Conservation (phyloP, 1,284 basidiomycete species). For the Flammula alnicola region DNA sequence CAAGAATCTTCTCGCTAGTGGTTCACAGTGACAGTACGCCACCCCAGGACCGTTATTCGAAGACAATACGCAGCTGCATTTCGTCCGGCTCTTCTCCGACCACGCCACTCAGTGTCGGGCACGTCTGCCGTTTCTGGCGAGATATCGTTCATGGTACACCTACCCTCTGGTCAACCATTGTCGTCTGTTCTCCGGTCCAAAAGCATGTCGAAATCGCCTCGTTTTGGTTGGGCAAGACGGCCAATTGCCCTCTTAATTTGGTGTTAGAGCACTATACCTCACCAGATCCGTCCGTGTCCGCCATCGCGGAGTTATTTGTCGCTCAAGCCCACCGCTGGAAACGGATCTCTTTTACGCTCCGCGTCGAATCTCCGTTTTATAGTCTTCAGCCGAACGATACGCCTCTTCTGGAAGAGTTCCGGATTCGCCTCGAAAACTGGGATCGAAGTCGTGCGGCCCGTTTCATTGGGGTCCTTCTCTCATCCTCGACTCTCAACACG, state of each 20-base stretch:
- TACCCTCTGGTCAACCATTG: constrained; percentile 18
- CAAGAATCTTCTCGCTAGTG: constrained; percentile 15
- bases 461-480: constrained; percentile 11
- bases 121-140: constrained; percentile 14
- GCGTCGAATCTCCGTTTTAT: constrained; percentile 8
- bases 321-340: constrained; percentile 14
- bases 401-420: constrained; percentile 14
- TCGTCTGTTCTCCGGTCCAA: constrained; percentile 8
- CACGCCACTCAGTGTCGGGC: constrained; percentile 11
- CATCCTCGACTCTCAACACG: constrained; percentile 10
- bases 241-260: constrained; percentile 12
- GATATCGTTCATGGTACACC: constrained; percentile 9
- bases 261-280: constrained; percentile 14
- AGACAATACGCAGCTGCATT: constrained; percentile 8
- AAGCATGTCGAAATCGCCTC: constrained; percentile 10
- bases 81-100: constrained; percentile 19
- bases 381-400: constrained; percentile 1
- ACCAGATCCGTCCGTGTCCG: constrained; percentile 13
- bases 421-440: constrained; percentile 10
- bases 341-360: constrained; percentile 10
- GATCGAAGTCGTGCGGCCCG: neutral
- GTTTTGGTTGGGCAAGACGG: constrained; percentile 12
- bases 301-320: constrained; percentile 13
- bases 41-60: constrained; percentile 6
- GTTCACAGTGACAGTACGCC: constrained; percentile 16